These are phyloP conservation scores for Excoecaria cochinchinensis DNA, from an alignment of 345 rosid genomes.

Conservation along the genomic window DNA sequence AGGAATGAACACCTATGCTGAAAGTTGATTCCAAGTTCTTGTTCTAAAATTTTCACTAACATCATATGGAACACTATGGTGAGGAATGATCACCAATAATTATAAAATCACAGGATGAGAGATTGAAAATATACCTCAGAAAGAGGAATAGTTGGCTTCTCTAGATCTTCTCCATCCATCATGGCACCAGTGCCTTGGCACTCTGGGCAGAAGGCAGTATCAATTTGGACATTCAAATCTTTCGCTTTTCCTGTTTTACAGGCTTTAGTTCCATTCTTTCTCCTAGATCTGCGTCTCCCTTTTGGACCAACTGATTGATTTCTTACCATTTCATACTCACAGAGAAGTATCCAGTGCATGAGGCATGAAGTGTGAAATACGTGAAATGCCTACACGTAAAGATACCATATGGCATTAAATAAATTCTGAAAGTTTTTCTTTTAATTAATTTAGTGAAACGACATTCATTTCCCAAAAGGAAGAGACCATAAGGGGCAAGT, in stretches of 20 bases:
- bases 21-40: not conserved
- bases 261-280: constrained; percentile 47
- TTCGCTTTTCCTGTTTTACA: constrained; percentile 29
- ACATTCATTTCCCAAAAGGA: not conserved
- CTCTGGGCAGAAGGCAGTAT: constrained; percentile 81
- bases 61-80: not conserved
- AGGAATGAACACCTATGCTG: not conserved
- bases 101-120: not conserved
- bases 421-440: not conserved
- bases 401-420: not conserved
- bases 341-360: constrained; percentile 82
- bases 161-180: constrained; percentile 55
- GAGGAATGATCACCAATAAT: not conserved
- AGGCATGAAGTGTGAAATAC: constrained; percentile 89
- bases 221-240: constrained; percentile 36
- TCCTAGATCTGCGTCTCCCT: constrained; percentile 51
- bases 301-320: constrained; percentile 41
- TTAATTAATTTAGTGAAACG: not conserved
- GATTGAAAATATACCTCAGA: constrained; percentile 61
- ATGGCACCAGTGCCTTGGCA: constrained; percentile 85
- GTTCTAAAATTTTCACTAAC: not conserved
- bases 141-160: constrained; percentile 60
- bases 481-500: not conserved
- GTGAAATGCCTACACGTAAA: constrained; percentile 66
- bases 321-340: constrained; percentile 62